These are phyloP conservation scores for Verticillium klebahnii DNA, from an alignment of 2,329 filamentous ascomycete species.

Conservation along the genomic window DNA sequence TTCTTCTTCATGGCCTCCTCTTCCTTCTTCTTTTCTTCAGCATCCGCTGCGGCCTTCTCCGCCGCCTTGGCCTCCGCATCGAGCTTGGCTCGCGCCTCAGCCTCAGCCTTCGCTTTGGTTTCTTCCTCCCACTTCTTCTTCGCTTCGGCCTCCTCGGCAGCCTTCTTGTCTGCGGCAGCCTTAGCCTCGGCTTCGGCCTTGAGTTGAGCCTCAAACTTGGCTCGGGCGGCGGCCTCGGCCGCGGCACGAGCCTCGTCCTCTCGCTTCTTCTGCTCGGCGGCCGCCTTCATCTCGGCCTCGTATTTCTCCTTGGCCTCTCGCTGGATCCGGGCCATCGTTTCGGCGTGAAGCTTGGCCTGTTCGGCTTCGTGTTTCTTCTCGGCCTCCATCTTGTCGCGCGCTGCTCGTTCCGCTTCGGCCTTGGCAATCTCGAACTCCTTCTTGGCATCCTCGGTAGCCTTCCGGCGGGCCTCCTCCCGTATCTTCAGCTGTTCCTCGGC, in stretches of 20 bases:
- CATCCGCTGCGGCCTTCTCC: slow-evolving; percentile 27
- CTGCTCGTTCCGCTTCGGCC: slow-evolving; percentile 38
- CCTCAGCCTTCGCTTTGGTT: slow-evolving; percentile 31
- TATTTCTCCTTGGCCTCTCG: slow-evolving; percentile 30
- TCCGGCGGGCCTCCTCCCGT: slow-evolving; percentile 34
- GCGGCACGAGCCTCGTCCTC: slow-evolving; percentile 35
- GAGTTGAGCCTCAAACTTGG: slow-evolving; percentile 21
- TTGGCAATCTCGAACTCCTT: slow-evolving; percentile 43
- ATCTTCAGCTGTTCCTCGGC: slow-evolving; percentile 38
- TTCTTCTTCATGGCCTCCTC: slow-evolving; percentile 50
- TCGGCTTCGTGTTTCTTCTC: slow-evolving; percentile 42
- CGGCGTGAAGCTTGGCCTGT: slow-evolving; percentile 28
- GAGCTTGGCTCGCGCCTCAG: slow-evolving; percentile 32
- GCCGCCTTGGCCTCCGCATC: slow-evolving; percentile 33
- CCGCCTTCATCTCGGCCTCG: slow-evolving; percentile 36
- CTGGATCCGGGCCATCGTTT: slow-evolving; percentile 24
- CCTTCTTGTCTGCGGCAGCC: slow-evolving; percentile 25
- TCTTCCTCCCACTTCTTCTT: slow-evolving; percentile 18
- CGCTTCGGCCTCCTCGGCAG: slow-evolving; percentile 17
- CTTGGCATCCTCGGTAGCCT: slow-evolving; percentile 39
- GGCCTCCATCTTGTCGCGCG: slow-evolving; percentile 39
- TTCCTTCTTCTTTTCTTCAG: slow-evolving; percentile 43
- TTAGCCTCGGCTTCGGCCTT: slow-evolving; percentile 32
- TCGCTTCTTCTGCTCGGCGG: slow-evolving; percentile 35
- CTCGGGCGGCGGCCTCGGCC: slow-evolving; percentile 32